phyloP scores from a whole-genome alignment of 2,329 filamentous ascomycete species.

The Fusarium citri region DNA sequence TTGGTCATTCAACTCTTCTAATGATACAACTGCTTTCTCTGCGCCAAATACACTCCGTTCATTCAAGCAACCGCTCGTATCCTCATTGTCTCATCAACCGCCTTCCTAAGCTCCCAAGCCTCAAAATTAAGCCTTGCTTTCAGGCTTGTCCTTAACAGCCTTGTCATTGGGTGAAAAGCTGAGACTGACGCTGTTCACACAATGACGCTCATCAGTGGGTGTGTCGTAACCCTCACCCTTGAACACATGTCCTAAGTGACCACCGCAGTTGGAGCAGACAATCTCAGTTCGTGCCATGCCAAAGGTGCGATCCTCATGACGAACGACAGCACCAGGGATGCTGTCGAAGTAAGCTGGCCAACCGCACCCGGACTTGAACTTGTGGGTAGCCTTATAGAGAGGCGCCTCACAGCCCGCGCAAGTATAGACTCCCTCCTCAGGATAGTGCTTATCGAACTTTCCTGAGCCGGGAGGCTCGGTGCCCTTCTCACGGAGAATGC shows the following conservation, averaged over 20 bases:
- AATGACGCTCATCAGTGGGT: conserved; percentile 95
- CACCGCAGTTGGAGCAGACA: conserved; percentile 92
- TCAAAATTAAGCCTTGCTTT: conserved; percentile 51
- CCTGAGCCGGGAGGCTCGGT: conserved; percentile 86
- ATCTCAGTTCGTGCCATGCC: conserved; percentile 94
- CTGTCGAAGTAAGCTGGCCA: conserved; percentile 99
- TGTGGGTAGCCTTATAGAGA: conserved; percentile 92
- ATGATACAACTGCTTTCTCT: background rate
- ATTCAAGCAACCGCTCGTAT: background rate
- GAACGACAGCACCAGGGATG: conserved; percentile 87
- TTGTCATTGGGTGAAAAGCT: conserved; percentile 80
- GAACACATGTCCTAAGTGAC: conserved; percentile 94
- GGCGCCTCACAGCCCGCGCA: conserved; percentile 89
- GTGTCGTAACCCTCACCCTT: conserved; percentile 87
- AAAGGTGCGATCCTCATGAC: conserved; percentile 79
- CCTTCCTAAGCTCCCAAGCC: background rate
- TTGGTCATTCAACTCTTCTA: conserved; percentile 1
- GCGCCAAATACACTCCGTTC: background rate
- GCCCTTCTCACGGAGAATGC: conserved; percentile 89
- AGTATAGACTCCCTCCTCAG: conserved; percentile 80
- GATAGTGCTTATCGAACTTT: conserved; percentile 88
- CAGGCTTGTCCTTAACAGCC: conserved; percentile 49
- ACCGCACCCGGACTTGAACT: conserved; percentile 95
- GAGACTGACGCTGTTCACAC: conserved; percentile 92
- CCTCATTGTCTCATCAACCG: background rate